These are phyloP conservation scores for Pseudodiploospora longispora DNA, from an alignment of 2,329 filamentous ascomycete genomes.

Conservation along the genomic window DNA sequence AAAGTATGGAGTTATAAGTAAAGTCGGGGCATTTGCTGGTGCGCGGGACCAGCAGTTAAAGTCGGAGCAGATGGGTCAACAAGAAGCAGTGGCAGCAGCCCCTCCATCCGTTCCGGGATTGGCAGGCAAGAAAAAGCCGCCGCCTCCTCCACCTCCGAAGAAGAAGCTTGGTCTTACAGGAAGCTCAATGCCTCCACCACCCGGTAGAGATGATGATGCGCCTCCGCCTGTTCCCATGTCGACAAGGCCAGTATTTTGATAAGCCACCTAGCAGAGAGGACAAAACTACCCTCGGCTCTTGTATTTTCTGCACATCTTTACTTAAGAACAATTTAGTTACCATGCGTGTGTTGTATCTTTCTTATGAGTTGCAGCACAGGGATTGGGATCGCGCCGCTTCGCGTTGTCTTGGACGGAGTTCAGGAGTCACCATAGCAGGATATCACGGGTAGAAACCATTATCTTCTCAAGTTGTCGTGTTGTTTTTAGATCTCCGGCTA, in stretches of 20 bases:
- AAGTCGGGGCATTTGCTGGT: conserved; percentile 19
- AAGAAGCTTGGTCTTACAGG: conserved; percentile 38
- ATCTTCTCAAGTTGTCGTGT: background rate
- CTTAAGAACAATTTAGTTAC: no score
- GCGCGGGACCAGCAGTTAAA: conserved; percentile 7
- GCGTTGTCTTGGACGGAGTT: no score
- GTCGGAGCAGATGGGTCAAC: background rate
- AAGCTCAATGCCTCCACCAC: conserved; percentile 6
- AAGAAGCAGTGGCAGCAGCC: background rate
- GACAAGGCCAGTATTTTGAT: conserved; percentile 39
- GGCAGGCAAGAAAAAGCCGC: conserved; percentile 44
- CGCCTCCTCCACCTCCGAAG: conserved; percentile 42
- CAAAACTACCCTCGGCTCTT: no score
- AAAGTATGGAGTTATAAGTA: conserved; percentile 48
- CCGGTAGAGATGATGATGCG: conserved; percentile 19
- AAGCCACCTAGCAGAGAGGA: no score
- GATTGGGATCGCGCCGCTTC: no score
- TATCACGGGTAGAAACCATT: no score
- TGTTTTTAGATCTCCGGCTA: conserved; percentile 8
- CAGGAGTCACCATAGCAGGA: no score
- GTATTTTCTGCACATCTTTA: no score
- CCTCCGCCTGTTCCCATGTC: conserved; percentile 47
- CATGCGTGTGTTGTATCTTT: no score
- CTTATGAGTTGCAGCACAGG: no score
- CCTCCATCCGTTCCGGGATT: conserved; percentile 12